A percentile compares a stretch with the other conserved stretches of the same genome.
phyloP scores from a whole-genome alignment of 345 rosid species.

The Populus deltoides region DNA sequence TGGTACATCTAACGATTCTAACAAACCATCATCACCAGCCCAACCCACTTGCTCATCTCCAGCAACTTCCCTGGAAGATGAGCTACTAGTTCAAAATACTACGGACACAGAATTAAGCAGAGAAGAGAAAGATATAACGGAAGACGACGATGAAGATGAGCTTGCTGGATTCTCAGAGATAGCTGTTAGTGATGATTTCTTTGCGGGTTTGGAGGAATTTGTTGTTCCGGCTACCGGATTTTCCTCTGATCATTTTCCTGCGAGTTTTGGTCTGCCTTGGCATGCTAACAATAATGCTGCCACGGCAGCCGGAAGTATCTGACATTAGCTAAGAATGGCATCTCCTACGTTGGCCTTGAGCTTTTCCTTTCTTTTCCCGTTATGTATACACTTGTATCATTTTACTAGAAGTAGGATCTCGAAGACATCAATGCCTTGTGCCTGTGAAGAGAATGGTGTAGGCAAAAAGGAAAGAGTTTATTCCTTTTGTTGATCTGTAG shows the following conservation, averaged over 20 bases:
- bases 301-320: constrained; percentile 31
- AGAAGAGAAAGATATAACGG: constrained; percentile 47
- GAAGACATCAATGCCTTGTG: constrained; percentile 13
- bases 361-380: background rate
- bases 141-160: constrained; percentile 63
- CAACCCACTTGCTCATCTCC: constrained; percentile 43
- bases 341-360: background rate
- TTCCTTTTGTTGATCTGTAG: background rate
- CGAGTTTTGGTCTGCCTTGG: constrained; percentile 28
- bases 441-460: constrained; percentile 20
- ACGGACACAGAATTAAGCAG: constrained; percentile 44
- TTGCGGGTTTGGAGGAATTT: constrained; percentile 69
- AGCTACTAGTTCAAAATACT: constrained; percentile 27
- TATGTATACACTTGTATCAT: constrained; percentile 6
- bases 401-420: constrained; percentile 27
- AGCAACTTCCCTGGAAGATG: constrained; percentile 60
- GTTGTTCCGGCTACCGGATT: constrained; percentile 40
- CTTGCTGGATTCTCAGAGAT: constrained; percentile 49
- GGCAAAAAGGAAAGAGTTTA: constrained; percentile 1
- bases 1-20: constrained; percentile 22
- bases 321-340: constrained; percentile 3
- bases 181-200: constrained; percentile 78
- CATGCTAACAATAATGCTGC: constrained; percentile 27
- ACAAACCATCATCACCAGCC: constrained; percentile 26
- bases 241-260: constrained; percentile 48